phyloP scores from a whole-genome alignment of 768 basidiomycete genomes.

The Suillus occidentalis region DNA sequence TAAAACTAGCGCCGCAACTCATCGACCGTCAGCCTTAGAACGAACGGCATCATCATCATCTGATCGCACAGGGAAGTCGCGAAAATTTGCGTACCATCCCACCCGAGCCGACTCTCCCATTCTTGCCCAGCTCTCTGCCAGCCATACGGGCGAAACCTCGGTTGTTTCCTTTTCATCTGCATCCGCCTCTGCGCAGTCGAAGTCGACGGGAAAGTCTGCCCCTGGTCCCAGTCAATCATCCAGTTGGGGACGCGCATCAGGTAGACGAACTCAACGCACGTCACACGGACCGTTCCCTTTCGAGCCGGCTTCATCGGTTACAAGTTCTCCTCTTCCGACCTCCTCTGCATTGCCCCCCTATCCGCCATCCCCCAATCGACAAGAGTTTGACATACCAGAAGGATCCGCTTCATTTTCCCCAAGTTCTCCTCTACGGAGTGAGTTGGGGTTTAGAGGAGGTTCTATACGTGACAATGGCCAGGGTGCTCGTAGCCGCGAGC shows the following conservation, averaged over 20 bases:
- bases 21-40: conserved; percentile 20
- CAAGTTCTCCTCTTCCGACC: conserved; percentile 33
- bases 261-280: conserved; percentile 37
- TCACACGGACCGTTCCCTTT: conserved; percentile 67
- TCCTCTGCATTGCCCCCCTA: conserved; percentile 19
- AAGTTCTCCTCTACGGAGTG: conserved; percentile 27
- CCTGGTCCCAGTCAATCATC: conserved; percentile 44
- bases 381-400: conserved; percentile 5
- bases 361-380: conserved; percentile 9
- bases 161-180: conserved; percentile 32
- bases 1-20: conserved; percentile 11
- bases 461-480: conserved; percentile 24
- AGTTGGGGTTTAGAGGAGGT: conserved; percentile 33
- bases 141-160: conserved; percentile 37
- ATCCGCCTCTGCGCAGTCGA: conserved; percentile 38
- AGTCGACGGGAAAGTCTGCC: conserved; percentile 31
- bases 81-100: conserved; percentile 9
- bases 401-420: conserved; percentile 15
- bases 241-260: conserved; percentile 58
- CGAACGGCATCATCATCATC: conserved; percentile 30
- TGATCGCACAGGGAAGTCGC: conserved; percentile 16
- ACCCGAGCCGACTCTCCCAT: conserved; percentile 22
- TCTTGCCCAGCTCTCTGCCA: conserved; percentile 31
- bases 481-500: conserved; percentile 22
- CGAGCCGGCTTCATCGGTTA: conserved; percentile 63